Base-by-base conservation (phyloP, 2,329 filamentous ascomycete genomes). In the Cercospora beticola region DNA sequence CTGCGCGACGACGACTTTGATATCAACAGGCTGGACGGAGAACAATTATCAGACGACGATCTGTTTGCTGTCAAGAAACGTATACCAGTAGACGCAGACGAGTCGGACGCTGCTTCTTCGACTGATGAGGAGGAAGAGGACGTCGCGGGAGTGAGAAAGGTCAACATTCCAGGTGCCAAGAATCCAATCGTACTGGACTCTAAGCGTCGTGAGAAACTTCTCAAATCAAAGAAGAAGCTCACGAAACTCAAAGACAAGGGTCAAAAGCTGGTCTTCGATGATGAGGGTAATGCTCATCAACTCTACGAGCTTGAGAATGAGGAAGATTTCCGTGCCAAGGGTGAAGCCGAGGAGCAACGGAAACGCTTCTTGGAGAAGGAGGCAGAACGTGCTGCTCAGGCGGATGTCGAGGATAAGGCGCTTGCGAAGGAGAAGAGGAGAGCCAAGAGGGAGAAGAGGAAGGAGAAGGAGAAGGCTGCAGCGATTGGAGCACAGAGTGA, bases 181-280 rank as follows among this genome's bases (percentile, higher is more conserved):
- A 88, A 91, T 30, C 88, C 92, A 1, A 85, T 97, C 56, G 83
- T 97, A 21, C 89, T 99, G 70, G 95, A 99, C 82, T 97, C 93
- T 12, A 96, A 98, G 80, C 92, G 95, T 26, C 90, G 93, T 73
- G 94, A 97, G 82, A 98, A 97, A 83, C 87, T 97, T n/a, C 87
- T 98, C 72, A 91, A 91, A 76, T 96, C 92, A 21, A 98, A 97
- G 85, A 93, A 97, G 82, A 92, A 96, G 82, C 92, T 96, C 81
- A 87, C 97, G 72, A 95, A 97, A 78, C 92, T 92, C 84, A 96
- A 93, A 84, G 92, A 93, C 77, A 91, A 90, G 77, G 91, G 92
- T 12, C 90, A 88, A 49, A 97, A 95, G 78, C 83, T 97, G 7
- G 86, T 97, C 5, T 99, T 94, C 79, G 94, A 98, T 81, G 94